Percentiles rank a stretch among this genome's conserved stretches.
Conservation (phyloP, 2,329 filamentous ascomycete genomes). For the Dactylellina sp. region DNA sequence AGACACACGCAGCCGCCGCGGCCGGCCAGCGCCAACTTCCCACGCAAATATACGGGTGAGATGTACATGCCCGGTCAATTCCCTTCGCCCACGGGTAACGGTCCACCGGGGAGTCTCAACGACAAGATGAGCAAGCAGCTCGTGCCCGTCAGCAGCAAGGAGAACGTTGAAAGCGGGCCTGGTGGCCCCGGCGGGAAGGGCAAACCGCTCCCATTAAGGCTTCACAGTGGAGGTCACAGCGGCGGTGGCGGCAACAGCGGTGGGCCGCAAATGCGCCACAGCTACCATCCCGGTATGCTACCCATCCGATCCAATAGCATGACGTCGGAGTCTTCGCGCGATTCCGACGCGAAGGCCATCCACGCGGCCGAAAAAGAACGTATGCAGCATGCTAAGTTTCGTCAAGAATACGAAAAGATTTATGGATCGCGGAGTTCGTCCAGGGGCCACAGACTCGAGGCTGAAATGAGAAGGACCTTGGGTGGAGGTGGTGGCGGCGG, state of each 20-base stretch:
- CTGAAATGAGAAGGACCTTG: constrained; percentile 52
- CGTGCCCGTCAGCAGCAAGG: constrained; percentile 50
- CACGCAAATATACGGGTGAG: constrained; percentile 44
- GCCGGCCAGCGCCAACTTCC: constrained; percentile 47
- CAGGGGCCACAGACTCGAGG: constrained; percentile 50
- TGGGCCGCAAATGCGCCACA: constrained; percentile 52
- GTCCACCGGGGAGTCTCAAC: constrained; percentile 20
- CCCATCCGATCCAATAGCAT: constrained; percentile 56
- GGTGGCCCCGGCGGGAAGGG: constrained; percentile 32
- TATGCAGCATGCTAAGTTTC: constrained; percentile 52
- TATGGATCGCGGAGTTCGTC: constrained; percentile 50
- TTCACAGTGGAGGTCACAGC: constrained; percentile 24
- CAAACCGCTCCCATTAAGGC: constrained; percentile 41
- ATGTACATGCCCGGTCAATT: constrained; percentile 56
- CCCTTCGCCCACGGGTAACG: constrained; percentile 44
- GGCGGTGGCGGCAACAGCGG: constrained; percentile 38
- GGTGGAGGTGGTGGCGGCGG: constrained; percentile 34
- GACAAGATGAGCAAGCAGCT: constrained; percentile 55
- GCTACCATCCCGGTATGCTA: constrained; percentile 56
- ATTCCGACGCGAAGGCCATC: constrained; percentile 54
- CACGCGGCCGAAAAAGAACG: constrained; percentile 52
- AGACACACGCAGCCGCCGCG: constrained; percentile 49
- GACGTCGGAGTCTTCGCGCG: constrained; percentile 53
- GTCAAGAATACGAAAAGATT: constrained; percentile 54
- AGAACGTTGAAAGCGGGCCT: constrained; percentile 39